A percentile compares a stretch with the other conserved stretches of the same genome.
These are phyloP conservation scores for Penicillium sp. DNA, from an alignment of 2,329 filamentous ascomycete species.

Conservation along the genomic window DNA sequence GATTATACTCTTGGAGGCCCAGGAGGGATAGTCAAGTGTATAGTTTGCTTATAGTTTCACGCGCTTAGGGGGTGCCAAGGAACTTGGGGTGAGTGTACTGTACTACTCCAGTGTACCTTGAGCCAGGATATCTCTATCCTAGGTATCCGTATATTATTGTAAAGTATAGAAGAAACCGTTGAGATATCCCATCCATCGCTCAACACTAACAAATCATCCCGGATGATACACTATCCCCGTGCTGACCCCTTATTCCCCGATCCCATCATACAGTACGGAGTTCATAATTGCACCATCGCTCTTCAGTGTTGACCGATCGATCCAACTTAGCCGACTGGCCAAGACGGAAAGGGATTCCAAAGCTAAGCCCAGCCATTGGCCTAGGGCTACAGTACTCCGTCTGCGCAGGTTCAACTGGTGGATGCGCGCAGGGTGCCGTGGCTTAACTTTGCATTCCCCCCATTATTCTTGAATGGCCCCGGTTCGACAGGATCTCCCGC, in stretches of 20 bases:
- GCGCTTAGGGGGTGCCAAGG: background rate
- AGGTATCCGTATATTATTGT: background rate
- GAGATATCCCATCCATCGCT: background rate
- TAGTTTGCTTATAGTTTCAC: conserved; percentile 3
- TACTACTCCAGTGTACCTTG: background rate
- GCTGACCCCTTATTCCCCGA: background rate
- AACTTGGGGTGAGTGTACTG: background rate
- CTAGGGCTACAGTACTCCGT: background rate
- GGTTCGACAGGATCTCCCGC: background rate
- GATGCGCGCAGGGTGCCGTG: background rate
- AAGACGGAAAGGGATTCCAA: conserved; percentile 23
- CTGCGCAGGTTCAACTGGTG: background rate
- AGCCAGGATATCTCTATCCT: background rate
- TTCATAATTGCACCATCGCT: background rate
- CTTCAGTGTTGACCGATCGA: background rate
- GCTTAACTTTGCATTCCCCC: background rate
- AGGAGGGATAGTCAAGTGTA: background rate
- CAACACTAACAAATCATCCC: background rate
- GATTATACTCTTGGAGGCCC: background rate
- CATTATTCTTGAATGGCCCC: background rate
- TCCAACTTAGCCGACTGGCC: conserved; percentile 13
- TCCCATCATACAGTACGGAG: too few species aligned
- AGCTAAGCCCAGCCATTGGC: conserved; percentile 13
- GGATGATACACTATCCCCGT: background rate
- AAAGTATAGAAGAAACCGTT: background rate